Conservation (phyloP, 805 yeast genomes). For the Saccharomycopsis synnaedendra region DNA sequence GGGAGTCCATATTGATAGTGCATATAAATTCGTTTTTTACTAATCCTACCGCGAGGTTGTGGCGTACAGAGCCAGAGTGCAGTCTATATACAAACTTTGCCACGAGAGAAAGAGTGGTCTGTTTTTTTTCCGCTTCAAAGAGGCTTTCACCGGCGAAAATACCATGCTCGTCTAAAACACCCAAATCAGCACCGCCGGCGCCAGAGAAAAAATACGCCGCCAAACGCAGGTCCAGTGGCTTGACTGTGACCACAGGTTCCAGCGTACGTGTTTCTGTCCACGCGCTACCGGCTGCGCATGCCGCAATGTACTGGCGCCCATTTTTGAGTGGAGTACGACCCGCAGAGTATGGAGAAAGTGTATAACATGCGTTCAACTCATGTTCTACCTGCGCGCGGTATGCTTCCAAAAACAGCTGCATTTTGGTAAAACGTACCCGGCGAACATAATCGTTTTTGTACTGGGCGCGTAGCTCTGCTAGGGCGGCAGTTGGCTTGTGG, state of each 20-base stretch:
- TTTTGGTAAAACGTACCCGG: neutral
- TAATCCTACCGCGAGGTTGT: neutral
- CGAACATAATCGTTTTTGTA: neutral
- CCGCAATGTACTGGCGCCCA: constrained; percentile 15
- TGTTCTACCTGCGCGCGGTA: neutral
- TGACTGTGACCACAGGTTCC: constrained; percentile 13
- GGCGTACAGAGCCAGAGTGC: no score
- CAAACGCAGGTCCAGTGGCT: constrained; percentile 8
- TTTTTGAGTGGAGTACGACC: constrained; percentile 12
- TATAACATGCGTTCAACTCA: neutral
- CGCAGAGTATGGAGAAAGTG: constrained; percentile 11
- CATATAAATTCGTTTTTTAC: constrained; percentile 7
- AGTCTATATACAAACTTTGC: no score
- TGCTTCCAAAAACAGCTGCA: constrained; percentile 1
- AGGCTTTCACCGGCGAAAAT: neutral
- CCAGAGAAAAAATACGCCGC: constrained; percentile 7
- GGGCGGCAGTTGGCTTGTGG: no score
- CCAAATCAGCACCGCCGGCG: constrained; percentile 13
- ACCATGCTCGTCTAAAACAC: constrained; percentile 7
- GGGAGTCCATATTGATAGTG: neutral
- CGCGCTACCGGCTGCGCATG: constrained; percentile 10
- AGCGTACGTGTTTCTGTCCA: constrained; percentile 17
- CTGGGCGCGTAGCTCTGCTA: neutral
- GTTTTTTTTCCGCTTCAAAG: no score
- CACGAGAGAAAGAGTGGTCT: no score